A percentile compares a stretch with the other conserved stretches of the same genome.
Conservation (phyloP, 75 land plant species). For the Gnetum montanum region DNA sequence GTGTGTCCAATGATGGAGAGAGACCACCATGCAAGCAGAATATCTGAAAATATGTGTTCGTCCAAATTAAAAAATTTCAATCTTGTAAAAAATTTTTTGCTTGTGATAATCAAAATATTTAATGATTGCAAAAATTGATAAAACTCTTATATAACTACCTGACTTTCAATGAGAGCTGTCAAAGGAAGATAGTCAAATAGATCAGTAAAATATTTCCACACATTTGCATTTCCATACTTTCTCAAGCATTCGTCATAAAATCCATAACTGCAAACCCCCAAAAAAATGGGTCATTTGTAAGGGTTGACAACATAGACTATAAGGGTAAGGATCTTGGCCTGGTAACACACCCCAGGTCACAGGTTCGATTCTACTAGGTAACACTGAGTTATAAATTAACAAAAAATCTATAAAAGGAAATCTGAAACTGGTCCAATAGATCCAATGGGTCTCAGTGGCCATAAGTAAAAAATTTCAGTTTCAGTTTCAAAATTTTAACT, state of each 20-base stretch:
- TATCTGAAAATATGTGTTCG: conserved; percentile 39
- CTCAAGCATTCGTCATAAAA: conserved; percentile 81
- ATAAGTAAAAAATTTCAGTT: no score
- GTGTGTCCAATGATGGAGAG: conserved; percentile 82
- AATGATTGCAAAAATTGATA: background rate
- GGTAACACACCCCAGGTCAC: no score
- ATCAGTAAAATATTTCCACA: conserved; percentile 84
- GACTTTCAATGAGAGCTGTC: conserved; percentile 73
- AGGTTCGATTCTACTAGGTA: no score
- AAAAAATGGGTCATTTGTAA: no score
- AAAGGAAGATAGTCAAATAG: conserved; percentile 77
- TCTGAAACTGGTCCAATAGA: no score
- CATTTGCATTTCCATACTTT: conserved; percentile 89
- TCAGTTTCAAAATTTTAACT: no score
- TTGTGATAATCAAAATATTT: background rate
- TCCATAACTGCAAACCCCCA: conserved; percentile 53
- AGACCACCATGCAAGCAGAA: conserved; percentile 94
- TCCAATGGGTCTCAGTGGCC: no score
- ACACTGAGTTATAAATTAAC: no score
- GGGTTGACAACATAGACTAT: no score
- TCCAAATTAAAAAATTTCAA: background rate
- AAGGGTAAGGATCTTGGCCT: no score
- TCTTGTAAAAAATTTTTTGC: background rate
- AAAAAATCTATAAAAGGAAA: no score
- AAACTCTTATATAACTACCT: no score